phyloP scores from a whole-genome alignment of 1,284 basidiomycete genomes.

The Porodaedalea pini region DNA sequence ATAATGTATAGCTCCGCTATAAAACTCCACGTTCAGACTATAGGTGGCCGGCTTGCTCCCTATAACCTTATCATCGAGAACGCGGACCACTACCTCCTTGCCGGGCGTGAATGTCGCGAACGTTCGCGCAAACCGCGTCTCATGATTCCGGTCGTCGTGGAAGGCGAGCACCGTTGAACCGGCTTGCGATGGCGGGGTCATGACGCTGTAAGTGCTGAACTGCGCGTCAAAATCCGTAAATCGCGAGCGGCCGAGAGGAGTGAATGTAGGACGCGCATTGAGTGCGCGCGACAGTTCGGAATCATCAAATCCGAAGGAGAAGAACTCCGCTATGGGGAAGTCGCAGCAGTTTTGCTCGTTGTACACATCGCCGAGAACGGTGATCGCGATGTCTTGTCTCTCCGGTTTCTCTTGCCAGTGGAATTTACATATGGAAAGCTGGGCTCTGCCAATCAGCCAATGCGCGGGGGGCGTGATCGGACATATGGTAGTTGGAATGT shows the following conservation, averaged over 20 bases:
- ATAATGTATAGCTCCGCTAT: slow-evolving; percentile 17
- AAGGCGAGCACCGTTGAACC: slow-evolving; percentile 13
- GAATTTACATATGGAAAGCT: slow-evolving; percentile 6
- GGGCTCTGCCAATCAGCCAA: slow-evolving; percentile 6
- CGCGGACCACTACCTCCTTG: neutral
- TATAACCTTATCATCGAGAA: neutral
- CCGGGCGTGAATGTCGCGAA: slow-evolving; percentile 2
- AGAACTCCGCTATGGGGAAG: slow-evolving; percentile 1
- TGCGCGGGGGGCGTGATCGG: neutral
- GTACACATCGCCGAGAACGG: slow-evolving; percentile 12
- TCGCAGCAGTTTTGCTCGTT: neutral
- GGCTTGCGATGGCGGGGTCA: slow-evolving; percentile 11
- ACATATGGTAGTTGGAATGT: neutral
- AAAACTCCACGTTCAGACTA: slow-evolving; percentile 14
- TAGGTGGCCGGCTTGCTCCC: neutral
- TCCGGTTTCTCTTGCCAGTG: neutral
- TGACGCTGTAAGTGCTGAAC: slow-evolving; percentile 8
- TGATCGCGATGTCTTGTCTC: slow-evolving; percentile 1
- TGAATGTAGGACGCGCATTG: neutral
- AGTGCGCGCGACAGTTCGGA: neutral
- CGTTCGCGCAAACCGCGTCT: slow-evolving; percentile 2
- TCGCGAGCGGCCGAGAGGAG: neutral
- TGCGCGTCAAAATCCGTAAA: neutral
- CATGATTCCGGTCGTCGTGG: neutral
- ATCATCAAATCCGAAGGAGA: neutral